A percentile compares a stretch with the other conserved stretches of the same genome.
Conservation (phyloP, 1,139 yeast species). For the Saccharomyces uvarum region DNA sequence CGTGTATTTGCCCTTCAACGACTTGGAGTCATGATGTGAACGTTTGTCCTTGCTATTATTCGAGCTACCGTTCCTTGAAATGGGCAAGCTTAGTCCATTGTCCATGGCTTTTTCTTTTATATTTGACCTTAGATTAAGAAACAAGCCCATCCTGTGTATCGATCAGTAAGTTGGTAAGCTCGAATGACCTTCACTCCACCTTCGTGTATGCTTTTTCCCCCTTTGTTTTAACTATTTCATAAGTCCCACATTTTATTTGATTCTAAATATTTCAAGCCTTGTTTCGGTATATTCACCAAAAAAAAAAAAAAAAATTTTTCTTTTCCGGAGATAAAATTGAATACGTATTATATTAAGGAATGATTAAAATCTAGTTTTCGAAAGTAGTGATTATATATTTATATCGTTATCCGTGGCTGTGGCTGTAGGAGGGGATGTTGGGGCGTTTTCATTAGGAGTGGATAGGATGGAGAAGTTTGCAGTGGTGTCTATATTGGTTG, state of each 20-base stretch:
- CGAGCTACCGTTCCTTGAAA: slow-evolving; percentile 1
- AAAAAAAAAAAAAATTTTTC: background rate
- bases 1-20: background rate
- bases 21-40: background rate
- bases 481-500: background rate
- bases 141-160: background rate
- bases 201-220: background rate
- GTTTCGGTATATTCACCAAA: background rate
- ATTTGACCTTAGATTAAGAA: background rate
- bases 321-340: background rate
- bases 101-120: background rate
- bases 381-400: background rate
- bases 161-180: background rate
- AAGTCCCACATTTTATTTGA: background rate
- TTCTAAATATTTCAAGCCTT: background rate
- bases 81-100: slow-evolving; percentile 1
- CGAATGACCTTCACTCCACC: background rate
- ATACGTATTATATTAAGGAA: background rate
- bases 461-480: background rate
- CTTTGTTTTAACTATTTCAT: background rate
- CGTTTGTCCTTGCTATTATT: background rate
- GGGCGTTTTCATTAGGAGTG: background rate
- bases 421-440: background rate
- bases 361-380: background rate
- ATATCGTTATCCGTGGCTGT: background rate